These are phyloP conservation scores for Emmonsiellopsis sp. DNA, from an alignment of 2,329 filamentous ascomycete genomes.

Conservation along the genomic window DNA sequence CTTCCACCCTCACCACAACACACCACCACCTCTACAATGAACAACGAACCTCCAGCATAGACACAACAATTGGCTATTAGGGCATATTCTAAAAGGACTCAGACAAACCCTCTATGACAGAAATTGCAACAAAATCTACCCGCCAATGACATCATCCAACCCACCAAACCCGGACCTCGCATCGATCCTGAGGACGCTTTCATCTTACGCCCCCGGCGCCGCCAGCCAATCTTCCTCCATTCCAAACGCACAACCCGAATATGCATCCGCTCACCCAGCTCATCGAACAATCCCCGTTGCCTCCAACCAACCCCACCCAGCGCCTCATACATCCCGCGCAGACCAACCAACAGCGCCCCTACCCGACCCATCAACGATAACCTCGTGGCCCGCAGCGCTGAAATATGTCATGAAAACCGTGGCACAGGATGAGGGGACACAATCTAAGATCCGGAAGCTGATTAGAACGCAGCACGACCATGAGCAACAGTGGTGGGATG, in stretches of 20 bases:
- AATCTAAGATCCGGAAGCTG: slow-evolving; percentile 43
- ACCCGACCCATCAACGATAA: slow-evolving; percentile 38
- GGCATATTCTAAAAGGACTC: too few relatives aligned
- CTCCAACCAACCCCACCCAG: not conserved
- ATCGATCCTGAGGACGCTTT: slow-evolving; percentile 33
- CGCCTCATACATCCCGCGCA: not conserved
- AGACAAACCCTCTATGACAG: too few relatives aligned
- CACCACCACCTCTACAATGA: too few relatives aligned
- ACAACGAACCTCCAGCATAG: too few relatives aligned
- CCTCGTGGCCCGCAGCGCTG: slow-evolving; percentile 42
- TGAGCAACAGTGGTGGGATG: slow-evolving; percentile 52
- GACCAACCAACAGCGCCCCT: not conserved
- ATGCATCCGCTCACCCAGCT: slow-evolving; percentile 3
- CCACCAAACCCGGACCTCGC: slow-evolving; percentile 27
- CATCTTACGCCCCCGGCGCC: slow-evolving; percentile 22
- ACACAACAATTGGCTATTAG: too few relatives aligned
- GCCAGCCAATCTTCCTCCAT: not conserved
- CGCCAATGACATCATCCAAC: slow-evolving; percentile 6
- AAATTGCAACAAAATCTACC: not conserved
- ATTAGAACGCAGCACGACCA: slow-evolving; percentile 55
- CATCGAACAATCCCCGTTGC: not conserved
- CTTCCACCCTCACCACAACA: too few relatives aligned
- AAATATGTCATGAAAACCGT: slow-evolving; percentile 43
- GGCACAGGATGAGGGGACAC: slow-evolving; percentile 34
- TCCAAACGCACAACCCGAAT: not conserved